These are phyloP conservation scores for Sphagnum tenellum DNA, from an alignment of 225 moss, liverwort and hornwort genomes.

Conservation along the genomic window DNA sequence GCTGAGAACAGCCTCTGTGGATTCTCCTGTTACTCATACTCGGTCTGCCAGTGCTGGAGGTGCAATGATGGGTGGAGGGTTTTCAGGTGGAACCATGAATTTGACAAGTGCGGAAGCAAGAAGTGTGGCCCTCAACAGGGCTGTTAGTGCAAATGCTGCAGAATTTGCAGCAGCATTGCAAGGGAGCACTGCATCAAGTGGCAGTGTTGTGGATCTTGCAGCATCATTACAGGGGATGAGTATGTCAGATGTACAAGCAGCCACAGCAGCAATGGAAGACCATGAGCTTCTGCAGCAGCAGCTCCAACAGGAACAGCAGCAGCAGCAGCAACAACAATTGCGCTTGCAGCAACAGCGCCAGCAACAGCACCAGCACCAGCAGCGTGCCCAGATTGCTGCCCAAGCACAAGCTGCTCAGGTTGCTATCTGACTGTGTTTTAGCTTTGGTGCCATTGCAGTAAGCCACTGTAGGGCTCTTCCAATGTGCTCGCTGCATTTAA, in stretches of 20 bases:
- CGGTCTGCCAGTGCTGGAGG: constrained; percentile 24
- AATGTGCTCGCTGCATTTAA: too few species aligned
- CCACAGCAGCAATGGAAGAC: constrained; percentile 24
- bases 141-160: constrained; percentile 31
- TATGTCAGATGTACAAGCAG: constrained; percentile 22
- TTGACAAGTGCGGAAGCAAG: constrained; percentile 1
- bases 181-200: constrained; percentile 32
- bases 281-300: constrained; percentile 22
- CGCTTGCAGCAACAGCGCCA: constrained; percentile 57
- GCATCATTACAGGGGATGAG: constrained; percentile 36
- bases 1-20: constrained; percentile 1
- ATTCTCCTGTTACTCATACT: constrained; percentile 1
- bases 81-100: constrained; percentile 2
- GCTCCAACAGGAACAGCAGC: constrained; percentile 7
- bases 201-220: constrained; percentile 36
- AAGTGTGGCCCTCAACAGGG: constrained; percentile 12
- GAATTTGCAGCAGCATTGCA: constrained; percentile 42
- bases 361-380: constrained; percentile 23
- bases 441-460: too few species aligned
- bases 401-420: constrained; percentile 47
- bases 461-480: too few species aligned
- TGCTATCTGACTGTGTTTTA: not conserved
- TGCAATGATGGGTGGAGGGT: not conserved
- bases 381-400: constrained; percentile 23
- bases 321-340: constrained; percentile 16